Evolutionary conservation across 352 stramenopile genomes (phyloP).

Genomic region (Ophiocytium majus): DNA sequence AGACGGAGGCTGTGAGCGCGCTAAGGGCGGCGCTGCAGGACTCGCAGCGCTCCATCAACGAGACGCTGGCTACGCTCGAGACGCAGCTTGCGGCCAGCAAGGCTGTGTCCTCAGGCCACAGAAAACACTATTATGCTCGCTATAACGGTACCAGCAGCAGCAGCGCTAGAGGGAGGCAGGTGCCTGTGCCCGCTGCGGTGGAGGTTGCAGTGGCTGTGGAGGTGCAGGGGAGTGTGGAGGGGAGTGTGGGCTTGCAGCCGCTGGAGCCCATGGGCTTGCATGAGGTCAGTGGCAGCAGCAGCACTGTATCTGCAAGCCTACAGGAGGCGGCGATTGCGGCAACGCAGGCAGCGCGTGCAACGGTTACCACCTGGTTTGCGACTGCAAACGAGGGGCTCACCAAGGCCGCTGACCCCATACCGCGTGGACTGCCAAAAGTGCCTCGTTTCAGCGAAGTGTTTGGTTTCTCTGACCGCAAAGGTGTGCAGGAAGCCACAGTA

Average conservation of each 20-base stretch:
- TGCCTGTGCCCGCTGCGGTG: not conserved
- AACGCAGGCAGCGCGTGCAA: not conserved
- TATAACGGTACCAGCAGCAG: not conserved
- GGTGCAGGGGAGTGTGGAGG: not conserved
- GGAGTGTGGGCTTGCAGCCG: not conserved
- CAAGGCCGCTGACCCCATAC: not conserved
- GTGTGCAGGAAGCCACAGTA: too few relatives aligned
- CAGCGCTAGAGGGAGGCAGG: not conserved
- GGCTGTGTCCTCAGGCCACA: not conserved
- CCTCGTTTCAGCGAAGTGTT: not conserved
- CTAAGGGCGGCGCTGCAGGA: not conserved
- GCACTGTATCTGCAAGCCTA: not conserved
- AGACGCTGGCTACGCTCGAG: not conserved
- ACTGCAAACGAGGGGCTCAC: not conserved
- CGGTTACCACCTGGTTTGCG: not conserved
- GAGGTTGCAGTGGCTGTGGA: not conserved
- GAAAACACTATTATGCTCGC: not conserved
- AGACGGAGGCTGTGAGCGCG: not conserved
- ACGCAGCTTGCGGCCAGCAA: not conserved
- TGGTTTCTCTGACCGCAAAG: too few relatives aligned
- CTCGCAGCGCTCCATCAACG: slow-evolving; percentile 1
- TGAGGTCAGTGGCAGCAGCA: not conserved
- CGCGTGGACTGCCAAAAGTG: not conserved
- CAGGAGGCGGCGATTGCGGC: not conserved
- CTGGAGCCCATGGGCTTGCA: not conserved